These are phyloP conservation scores for Hypomontagnella monticulosa DNA, from an alignment of 495 filamentous ascomycete genomes.

Conservation along the genomic window DNA sequence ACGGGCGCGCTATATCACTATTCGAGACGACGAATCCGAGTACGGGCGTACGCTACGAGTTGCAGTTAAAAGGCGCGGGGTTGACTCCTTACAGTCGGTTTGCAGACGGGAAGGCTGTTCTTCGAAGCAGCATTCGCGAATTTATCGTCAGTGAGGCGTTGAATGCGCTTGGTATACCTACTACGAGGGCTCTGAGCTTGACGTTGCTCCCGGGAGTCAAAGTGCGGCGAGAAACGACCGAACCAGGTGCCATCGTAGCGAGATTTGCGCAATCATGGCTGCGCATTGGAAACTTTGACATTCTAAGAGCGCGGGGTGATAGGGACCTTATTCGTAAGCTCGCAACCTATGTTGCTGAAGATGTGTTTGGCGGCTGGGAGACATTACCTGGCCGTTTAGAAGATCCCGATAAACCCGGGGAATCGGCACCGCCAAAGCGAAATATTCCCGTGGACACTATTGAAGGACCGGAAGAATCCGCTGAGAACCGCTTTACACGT, in stretches of 20 bases:
- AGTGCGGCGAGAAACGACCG: slow-evolving; percentile 82
- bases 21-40: slow-evolving; percentile 87
- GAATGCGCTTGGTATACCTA: slow-evolving; percentile 84
- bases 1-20: slow-evolving; percentile 91
- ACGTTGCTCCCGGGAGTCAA: slow-evolving; percentile 75
- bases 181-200: slow-evolving; percentile 85
- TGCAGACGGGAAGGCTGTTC: slow-evolving; percentile 95
- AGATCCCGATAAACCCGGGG: slow-evolving; percentile 53
- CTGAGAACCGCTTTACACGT: slow-evolving; percentile 86
- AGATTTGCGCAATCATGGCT: slow-evolving; percentile 94
- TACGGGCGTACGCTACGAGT: slow-evolving; percentile 78
- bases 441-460: slow-evolving; percentile 64
- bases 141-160: slow-evolving; percentile 90
- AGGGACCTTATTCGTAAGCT: slow-evolving; percentile 74
- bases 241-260: slow-evolving; percentile 92
- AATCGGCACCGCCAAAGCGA: slow-evolving; percentile 50
- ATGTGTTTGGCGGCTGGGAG: slow-evolving; percentile 87
- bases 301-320: slow-evolving; percentile 83
- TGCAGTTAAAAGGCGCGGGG: slow-evolving; percentile 94
- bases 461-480: slow-evolving; percentile 69
- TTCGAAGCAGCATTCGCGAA: slow-evolving; percentile 90
- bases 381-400: slow-evolving; percentile 70
- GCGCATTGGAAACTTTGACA: slow-evolving; percentile 92
- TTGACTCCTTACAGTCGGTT: slow-evolving; percentile 94
- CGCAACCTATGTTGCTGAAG: slow-evolving; percentile 82